Evolutionary conservation across 2,329 filamentous ascomycete genomes (phyloP).

Genomic region (Venturia carpophila): DNA sequence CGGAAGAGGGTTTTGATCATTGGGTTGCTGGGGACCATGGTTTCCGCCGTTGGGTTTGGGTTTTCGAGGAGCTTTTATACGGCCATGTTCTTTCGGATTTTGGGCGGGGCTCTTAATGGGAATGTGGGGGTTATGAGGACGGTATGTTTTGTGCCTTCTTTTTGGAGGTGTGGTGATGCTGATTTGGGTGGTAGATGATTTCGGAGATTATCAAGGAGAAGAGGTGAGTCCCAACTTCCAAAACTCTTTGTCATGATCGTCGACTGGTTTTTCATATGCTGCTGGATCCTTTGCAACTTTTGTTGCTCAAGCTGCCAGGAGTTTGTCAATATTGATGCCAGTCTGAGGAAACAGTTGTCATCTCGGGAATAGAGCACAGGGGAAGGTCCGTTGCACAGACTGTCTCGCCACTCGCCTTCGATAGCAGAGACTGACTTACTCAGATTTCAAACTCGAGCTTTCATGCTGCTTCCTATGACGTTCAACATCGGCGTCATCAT

Average conservation of each 20-base stretch:
- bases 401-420: no score
- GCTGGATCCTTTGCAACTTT: no score
- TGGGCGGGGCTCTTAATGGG: conserved; percentile 63
- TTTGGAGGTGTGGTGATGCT: neutral
- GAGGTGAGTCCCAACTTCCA: conserved; percentile 37
- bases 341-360: neutral
- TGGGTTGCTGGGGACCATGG: conserved; percentile 61
- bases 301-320: neutral
- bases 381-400: no score
- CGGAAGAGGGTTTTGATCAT: conserved; percentile 73
- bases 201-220: conserved; percentile 64
- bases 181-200: conserved; percentile 44
- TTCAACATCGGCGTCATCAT: conserved; percentile 53
- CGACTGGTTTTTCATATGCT: no score
- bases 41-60: conserved; percentile 61
- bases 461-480: conserved; percentile 57
- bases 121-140: conserved; percentile 69
- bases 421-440: neutral
- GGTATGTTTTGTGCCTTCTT: conserved; percentile 15
- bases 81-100: conserved; percentile 56
- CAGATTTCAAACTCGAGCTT: conserved; percentile 42
- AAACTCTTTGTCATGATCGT: neutral
- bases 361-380: no score
- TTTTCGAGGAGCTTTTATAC: conserved; percentile 55
- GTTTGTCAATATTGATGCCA: neutral